These are phyloP conservation scores for Aspergillus ibericus DNA, from an alignment of 2,329 filamentous ascomycete species.

Conservation along the genomic window DNA sequence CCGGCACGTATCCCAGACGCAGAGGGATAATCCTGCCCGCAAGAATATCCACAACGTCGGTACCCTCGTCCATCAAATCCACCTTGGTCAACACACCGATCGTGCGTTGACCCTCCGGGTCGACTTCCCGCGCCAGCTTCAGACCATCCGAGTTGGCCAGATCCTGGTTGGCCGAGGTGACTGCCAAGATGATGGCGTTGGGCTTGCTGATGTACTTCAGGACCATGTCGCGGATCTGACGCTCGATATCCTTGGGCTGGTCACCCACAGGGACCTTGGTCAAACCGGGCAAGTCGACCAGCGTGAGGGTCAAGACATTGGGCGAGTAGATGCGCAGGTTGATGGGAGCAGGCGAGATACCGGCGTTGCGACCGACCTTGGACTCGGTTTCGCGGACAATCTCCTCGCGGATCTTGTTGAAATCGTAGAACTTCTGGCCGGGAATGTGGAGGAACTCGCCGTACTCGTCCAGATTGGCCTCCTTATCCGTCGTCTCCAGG, in stretches of 20 bases:
- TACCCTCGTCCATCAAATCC: constrained; percentile 97
- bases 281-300: constrained; percentile 93
- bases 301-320: constrained; percentile 92
- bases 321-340: constrained; percentile 98
- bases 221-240: constrained; percentile 96
- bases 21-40: constrained; percentile 96
- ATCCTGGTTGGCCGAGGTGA: constrained; percentile 96
- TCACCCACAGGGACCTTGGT: constrained; percentile 97
- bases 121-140: constrained; percentile 93
- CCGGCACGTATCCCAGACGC: constrained; percentile 90
- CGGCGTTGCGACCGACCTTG: constrained; percentile 93
- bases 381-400: constrained; percentile 94
- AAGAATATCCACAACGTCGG: constrained; percentile 96
- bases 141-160: constrained; percentile 97
- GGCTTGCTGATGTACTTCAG: constrained; percentile 98
- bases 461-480: constrained; percentile 93
- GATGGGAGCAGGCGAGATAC: constrained; percentile 95
- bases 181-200: constrained; percentile 95
- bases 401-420: constrained; percentile 97
- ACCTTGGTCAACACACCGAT: constrained; percentile 99
- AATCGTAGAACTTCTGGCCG: constrained; percentile 96
- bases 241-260: constrained; percentile 93
- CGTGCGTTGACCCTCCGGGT: constrained; percentile 94
- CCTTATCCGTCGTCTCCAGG: constrained; percentile 72
- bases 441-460: constrained; percentile 98